Percentiles rank a stretch among this genome's conserved stretches.
These are phyloP conservation scores for Peronospora belbahrii DNA, from an alignment of 352 stramenopile species.

Conservation along the genomic window DNA sequence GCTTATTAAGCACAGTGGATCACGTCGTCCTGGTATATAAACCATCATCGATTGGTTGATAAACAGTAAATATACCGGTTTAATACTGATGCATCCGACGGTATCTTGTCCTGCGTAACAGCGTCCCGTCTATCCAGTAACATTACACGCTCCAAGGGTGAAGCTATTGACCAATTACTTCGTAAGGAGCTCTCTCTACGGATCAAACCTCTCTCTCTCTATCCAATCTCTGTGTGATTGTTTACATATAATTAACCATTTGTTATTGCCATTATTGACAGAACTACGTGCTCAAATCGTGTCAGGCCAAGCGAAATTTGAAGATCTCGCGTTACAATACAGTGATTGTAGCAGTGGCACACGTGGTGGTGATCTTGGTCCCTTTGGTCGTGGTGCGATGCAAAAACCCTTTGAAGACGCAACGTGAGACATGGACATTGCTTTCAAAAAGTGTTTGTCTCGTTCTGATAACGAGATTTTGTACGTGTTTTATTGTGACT, in stretches of 20 bases:
- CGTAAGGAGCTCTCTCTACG: slow-evolving; percentile 16
- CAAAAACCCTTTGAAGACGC: slow-evolving; percentile 90
- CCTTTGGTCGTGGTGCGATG: slow-evolving; percentile 85
- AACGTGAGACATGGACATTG: slow-evolving; percentile 29
- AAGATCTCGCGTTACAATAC: slow-evolving; percentile 74
- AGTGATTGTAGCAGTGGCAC: slow-evolving; percentile 78
- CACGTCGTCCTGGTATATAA: slow-evolving; percentile 55
- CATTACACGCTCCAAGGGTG: slow-evolving; percentile 87
- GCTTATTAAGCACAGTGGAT: slow-evolving; percentile 93
- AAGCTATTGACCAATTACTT: slow-evolving; percentile 83
- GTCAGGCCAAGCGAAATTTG: slow-evolving; percentile 64
- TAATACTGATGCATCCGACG: no score
- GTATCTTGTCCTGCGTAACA: slow-evolving; percentile 12
- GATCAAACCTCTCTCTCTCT: no score
- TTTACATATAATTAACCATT: no score
- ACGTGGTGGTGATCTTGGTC: slow-evolving; percentile 87
- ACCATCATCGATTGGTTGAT: no score
- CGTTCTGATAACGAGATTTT: background rate
- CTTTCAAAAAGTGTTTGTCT: background rate
- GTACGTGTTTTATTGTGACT: background rate
- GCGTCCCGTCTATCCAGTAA: slow-evolving; percentile 84
- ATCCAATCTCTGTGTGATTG: no score
- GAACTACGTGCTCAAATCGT: slow-evolving; percentile 80
- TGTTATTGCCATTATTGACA: slow-evolving; percentile 8
- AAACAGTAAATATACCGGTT: no score